Evolutionary conservation across 169 alveolate species (phyloP).

Genomic region (Cryptosporidium felis): DNA sequence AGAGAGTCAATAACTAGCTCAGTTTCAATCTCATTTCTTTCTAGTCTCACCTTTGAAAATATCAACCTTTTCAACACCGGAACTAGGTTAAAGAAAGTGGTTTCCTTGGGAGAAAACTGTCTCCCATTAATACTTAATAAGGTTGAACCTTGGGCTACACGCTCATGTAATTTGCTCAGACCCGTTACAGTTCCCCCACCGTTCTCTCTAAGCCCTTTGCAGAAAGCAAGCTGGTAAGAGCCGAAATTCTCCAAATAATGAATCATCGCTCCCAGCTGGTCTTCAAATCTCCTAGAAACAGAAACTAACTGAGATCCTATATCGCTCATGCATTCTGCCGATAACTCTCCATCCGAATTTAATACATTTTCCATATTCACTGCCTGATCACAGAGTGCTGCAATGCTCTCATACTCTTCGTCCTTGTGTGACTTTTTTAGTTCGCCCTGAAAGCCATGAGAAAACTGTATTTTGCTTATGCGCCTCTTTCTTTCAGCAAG

Average conservation of each 20-base stretch:
- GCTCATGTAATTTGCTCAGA: background rate
- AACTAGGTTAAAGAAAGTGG: constrained; percentile 10
- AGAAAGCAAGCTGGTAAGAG: constrained; percentile 36
- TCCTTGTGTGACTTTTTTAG: constrained; percentile 3
- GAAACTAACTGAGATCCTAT: constrained; percentile 28
- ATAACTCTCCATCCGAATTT: constrained; percentile 9
- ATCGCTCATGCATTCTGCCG: constrained; percentile 39
- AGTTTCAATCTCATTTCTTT: background rate
- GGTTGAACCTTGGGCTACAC: constrained; percentile 37
- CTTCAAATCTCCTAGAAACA: constrained; percentile 41
- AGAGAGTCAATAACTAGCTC: constrained; percentile 1
- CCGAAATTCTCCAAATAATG: constrained; percentile 52
- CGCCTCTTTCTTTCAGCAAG: no score
- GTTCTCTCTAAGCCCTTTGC: constrained; percentile 18
- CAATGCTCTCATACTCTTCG: constrained; percentile 2
- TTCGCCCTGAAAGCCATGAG: no score
- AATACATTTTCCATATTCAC: constrained; percentile 62
- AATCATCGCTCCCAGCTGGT: constrained; percentile 19
- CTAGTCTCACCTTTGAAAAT: constrained; percentile 1
- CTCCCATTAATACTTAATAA: constrained; percentile 43
- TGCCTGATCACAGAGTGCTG: constrained; percentile 35
- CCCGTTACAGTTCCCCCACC: background rate
- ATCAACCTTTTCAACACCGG: constrained; percentile 11
- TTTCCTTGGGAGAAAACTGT: constrained; percentile 39
- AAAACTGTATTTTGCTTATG: no score